These are phyloP conservation scores for Lyophyllum decastes DNA, from an alignment of 768 basidiomycete genomes.

Conservation along the genomic window DNA sequence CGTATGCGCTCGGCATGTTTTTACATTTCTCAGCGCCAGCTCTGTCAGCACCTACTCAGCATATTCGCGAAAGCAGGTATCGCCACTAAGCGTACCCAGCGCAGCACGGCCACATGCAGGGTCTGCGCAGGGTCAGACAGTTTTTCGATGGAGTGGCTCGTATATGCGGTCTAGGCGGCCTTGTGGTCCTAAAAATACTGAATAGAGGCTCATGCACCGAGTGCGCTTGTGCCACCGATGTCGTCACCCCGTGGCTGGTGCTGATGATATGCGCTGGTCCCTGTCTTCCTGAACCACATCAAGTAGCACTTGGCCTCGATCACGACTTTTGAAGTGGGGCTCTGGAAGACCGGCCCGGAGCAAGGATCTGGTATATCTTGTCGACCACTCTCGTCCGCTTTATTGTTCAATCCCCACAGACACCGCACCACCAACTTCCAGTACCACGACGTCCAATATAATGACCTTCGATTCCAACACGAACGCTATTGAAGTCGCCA, in stretches of 20 bases:
- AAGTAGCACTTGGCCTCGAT: background rate
- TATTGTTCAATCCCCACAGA: background rate
- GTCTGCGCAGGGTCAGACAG: too few relatives aligned
- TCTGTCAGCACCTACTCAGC: background rate
- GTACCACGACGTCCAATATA: background rate
- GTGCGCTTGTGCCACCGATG: too few relatives aligned
- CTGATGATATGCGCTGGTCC: too few relatives aligned
- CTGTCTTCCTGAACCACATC: too few relatives aligned
- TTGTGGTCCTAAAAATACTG: too few relatives aligned
- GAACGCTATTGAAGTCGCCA: conserved; percentile 4
- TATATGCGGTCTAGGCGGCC: too few relatives aligned
- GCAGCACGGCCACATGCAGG: background rate
- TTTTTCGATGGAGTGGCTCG: too few relatives aligned
- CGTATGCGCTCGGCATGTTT: background rate
- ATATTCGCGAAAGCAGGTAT: background rate
- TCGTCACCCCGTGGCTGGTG: too few relatives aligned
- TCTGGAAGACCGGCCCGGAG: background rate
- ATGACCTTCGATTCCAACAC: background rate
- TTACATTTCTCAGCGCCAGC: background rate
- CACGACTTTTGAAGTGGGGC: background rate
- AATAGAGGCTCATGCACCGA: too few relatives aligned
- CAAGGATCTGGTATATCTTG: conserved; percentile 3
- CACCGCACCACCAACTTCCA: background rate
- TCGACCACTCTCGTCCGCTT: background rate
- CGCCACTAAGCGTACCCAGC: too few relatives aligned